Conservation (phyloP, 2,329 filamentous ascomycete genomes). For the Aspergillus luchuensis region DNA sequence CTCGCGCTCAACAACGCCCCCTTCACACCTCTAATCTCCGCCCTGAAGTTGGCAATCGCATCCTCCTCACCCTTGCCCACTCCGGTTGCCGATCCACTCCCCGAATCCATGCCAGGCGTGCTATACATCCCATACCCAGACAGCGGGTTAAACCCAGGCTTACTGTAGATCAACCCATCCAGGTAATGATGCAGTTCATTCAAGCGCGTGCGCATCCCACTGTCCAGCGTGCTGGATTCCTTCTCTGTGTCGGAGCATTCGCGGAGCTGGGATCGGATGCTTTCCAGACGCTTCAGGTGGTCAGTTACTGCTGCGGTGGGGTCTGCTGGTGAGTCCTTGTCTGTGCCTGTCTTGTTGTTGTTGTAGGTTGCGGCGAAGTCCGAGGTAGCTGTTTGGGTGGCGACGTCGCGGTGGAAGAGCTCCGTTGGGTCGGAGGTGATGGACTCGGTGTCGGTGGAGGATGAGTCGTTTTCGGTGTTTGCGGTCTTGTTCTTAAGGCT, state of each 20-base stretch:
- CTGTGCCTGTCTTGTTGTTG: slow-evolving; percentile 26
- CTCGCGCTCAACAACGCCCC: slow-evolving; percentile 64
- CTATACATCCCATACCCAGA: slow-evolving; percentile 39
- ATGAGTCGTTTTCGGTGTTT: background rate
- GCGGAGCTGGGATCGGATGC: slow-evolving; percentile 54
- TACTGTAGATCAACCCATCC: slow-evolving; percentile 49
- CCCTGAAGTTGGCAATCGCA: slow-evolving; percentile 59
- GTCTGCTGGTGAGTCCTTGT: slow-evolving; percentile 22
- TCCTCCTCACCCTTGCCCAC: slow-evolving; percentile 54
- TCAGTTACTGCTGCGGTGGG: slow-evolving; percentile 30
- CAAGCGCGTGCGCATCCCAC: slow-evolving; percentile 37
- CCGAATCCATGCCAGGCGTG: slow-evolving; percentile 31
- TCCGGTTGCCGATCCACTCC: slow-evolving; percentile 23
- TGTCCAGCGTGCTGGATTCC: slow-evolving; percentile 34
- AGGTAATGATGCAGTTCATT: slow-evolving; percentile 56
- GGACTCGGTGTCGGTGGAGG: slow-evolving; percentile 41
- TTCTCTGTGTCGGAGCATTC: slow-evolving; percentile 49
- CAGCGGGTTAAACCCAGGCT: slow-evolving; percentile 31
- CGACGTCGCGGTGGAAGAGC: slow-evolving; percentile 65
- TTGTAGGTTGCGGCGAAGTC: slow-evolving; percentile 19
- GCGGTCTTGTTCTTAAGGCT: background rate
- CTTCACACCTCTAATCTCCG: slow-evolving; percentile 64
- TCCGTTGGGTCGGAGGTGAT: slow-evolving; percentile 62
- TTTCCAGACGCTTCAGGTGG: slow-evolving; percentile 52
- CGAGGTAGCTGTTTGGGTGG: slow-evolving; percentile 64